Base-by-base conservation (phyloP, 2,329 filamentous ascomycete species). In the Paramyrothecium roridum region DNA sequence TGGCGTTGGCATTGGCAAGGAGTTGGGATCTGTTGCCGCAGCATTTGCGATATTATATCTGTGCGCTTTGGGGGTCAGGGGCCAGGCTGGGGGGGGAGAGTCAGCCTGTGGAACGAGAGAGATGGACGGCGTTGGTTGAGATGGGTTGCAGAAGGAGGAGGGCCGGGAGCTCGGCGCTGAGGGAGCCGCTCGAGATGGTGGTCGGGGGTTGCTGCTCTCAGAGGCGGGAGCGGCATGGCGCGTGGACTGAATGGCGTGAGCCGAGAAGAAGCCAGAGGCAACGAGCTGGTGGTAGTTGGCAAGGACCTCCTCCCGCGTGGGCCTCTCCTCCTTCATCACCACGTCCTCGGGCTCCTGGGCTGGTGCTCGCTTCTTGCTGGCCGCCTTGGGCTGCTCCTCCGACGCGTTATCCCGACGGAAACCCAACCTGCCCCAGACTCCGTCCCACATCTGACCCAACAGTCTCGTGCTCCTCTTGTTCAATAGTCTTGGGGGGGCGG, bases 171-270 rank as follows among this genome's bases (percentile, higher is more conserved):
- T n/a, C 30, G 45, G 50, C 17, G 54, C 56, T 10, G 54, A 51
- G 49, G 56, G 55, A 13, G 55, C 53, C n/a, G 50, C 43, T 49
- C 54, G 34, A 4, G 43, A 63, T 26, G 34, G 34, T 47, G 51
- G 30, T 48, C 50, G 47, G 48, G 56, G 52, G 34, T 54, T 45
- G 45, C 12, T 43, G 37, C 37, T 19, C 13, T 43, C 37, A 45
- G 58, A 52, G 51, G 56, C 47, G 43, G 64, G 68, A 21, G 67
- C 65, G 2, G 73, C 78, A 63, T 80, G 79, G 3, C 82, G 74
- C 1, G 80, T 82, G 4, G 81, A 83, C 57, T 81, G 78, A 57
- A 84, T 84, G 52, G 82, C 81, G 58, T 84, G 81, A 22, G 78
- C 73, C 49, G 78, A 74, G 66, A 85, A 85, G 76, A 85, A 85